Evolutionary conservation across 2,329 filamentous ascomycete species (phyloP).

Genomic region (Cladobotryum protrusum): DNA sequence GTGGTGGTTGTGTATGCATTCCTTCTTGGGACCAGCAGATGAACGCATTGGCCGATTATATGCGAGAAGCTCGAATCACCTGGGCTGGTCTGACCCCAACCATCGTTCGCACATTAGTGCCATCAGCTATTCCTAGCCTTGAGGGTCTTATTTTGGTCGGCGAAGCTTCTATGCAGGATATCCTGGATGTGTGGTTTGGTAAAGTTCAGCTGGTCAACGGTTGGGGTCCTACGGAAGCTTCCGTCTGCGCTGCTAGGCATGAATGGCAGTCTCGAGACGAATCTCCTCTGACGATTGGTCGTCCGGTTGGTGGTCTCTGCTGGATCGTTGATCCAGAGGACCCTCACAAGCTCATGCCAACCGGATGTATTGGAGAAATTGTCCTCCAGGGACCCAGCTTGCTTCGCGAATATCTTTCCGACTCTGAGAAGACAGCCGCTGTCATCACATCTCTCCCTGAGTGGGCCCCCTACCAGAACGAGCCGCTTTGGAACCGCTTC

Average conservation of each 20-base stretch:
- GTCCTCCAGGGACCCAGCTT: conserved; percentile 4
- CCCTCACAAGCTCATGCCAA: neutral
- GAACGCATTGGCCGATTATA: conserved; percentile 1
- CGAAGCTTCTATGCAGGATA: conserved; percentile 4
- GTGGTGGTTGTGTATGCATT: conserved; percentile 11
- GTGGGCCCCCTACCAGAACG: conserved; percentile 1
- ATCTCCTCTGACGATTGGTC: conserved; percentile 5
- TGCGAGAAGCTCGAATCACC: neutral
- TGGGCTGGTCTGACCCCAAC: conserved; percentile 6
- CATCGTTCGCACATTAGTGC: neutral
- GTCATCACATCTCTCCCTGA: neutral
- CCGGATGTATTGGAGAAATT: conserved; percentile 2
- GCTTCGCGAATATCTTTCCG: neutral
- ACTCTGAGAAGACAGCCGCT: neutral
- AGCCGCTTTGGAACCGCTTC: neutral
- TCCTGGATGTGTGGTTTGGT: conserved; percentile 6
- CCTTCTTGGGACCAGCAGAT: conserved; percentile 10
- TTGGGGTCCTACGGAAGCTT: conserved; percentile 8
- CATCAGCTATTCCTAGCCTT: neutral
- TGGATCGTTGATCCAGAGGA: conserved; percentile 7
- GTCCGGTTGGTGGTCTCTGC: neutral
- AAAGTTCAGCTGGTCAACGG: conserved; percentile 1
- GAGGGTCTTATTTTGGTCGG: neutral
- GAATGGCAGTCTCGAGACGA: neutral
- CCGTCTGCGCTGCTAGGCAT: neutral